phyloP scores from a whole-genome alignment of 116 monocot genomes.

The Papilionanthe hybrid region DNA sequence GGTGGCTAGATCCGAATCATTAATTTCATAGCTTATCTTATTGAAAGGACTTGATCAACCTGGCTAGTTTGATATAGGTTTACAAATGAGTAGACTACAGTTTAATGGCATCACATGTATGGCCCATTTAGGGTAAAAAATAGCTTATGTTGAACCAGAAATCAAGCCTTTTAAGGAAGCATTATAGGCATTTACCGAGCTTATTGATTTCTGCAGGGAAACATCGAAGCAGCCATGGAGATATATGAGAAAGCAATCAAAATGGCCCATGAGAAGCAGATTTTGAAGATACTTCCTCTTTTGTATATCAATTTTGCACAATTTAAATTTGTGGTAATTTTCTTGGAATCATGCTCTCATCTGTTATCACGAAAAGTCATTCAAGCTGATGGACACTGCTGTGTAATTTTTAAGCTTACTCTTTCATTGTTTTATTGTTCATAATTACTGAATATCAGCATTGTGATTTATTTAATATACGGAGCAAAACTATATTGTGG shows the following conservation, averaged over 20 bases:
- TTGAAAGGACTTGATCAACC: not conserved
- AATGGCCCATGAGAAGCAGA: conserved; percentile 36
- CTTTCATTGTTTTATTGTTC: not conserved
- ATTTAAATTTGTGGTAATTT: conserved; percentile 51
- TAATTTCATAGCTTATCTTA: too few relatives aligned
- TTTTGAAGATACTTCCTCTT: conserved; percentile 26
- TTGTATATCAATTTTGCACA: conserved; percentile 54
- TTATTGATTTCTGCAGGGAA: conserved; percentile 35
- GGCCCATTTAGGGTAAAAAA: not conserved
- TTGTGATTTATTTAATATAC: not conserved
- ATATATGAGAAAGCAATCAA: conserved; percentile 68
- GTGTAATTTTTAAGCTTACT: not conserved
- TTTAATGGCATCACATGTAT: not conserved
- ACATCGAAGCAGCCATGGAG: conserved; percentile 34
- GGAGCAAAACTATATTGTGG: not conserved
- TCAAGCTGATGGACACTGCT: conserved; percentile 1
- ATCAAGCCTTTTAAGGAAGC: not conserved
- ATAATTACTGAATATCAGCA: not conserved
- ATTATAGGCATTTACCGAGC: not conserved
- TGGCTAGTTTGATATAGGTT: not conserved
- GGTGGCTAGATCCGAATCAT: too few relatives aligned
- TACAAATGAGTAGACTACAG: not conserved
- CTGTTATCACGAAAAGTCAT: not conserved
- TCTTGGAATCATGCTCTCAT: not conserved
- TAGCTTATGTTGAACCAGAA: not conserved